Evolutionary conservation across 140 eudicot genomes (phyloP).

Genomic region (Anethum foeniculum): DNA sequence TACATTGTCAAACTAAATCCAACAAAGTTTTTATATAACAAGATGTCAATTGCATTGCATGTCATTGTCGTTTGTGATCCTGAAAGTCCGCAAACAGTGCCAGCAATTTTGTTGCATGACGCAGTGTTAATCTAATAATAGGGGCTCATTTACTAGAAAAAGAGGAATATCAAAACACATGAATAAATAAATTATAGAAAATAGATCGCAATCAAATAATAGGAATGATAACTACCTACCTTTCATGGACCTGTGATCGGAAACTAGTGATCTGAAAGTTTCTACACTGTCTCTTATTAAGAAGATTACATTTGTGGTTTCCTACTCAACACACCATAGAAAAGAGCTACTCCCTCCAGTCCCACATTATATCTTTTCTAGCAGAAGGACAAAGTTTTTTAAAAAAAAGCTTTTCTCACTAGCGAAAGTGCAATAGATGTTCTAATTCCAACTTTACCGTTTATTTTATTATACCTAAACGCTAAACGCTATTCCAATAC

Average conservation of each 20-base stretch:
- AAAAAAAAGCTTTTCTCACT: no score
- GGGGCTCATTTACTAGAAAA: neutral
- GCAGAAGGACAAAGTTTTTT: neutral
- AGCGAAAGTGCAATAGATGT: no score
- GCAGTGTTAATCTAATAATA: neutral
- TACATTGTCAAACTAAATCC: slow-evolving; percentile 4
- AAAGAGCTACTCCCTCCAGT: neutral
- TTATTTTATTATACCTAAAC: no score
- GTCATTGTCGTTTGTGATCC: slow-evolving; percentile 9
- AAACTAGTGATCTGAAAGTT: neutral
- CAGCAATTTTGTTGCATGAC: neutral
- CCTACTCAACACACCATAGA: neutral
- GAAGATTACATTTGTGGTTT: neutral
- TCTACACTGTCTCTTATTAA: neutral
- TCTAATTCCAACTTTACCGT: neutral
- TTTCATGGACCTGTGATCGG: neutral
- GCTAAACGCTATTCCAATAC: no score
- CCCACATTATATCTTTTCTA: neutral
- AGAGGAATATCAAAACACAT: neutral
- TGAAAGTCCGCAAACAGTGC: neutral
- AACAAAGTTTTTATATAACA: neutral
- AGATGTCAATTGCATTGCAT: slow-evolving; percentile 12
- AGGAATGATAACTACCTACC: neutral
- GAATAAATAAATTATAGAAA: neutral
- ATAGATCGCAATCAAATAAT: neutral